Base-by-base conservation (phyloP, 2,329 filamentous ascomycete genomes). In the Fusarium tricinctum region DNA sequence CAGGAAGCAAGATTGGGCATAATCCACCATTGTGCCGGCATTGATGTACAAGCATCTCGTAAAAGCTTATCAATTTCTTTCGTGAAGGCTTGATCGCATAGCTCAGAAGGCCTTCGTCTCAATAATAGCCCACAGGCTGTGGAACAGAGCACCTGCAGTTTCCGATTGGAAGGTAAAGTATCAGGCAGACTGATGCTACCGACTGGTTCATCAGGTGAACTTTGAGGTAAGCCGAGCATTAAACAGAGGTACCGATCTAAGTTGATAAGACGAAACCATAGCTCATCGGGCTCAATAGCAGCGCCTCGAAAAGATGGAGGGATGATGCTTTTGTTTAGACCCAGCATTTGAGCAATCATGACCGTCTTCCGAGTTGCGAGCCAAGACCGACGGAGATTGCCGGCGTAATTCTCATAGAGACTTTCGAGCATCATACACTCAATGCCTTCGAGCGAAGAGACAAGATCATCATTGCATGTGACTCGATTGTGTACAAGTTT, bases 21-120 rank as follows among this genome's bases (percentile, higher is more conserved):
- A 2, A 80, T 71, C 86, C 86, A 88, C 84, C 85, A 88, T 5
- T 80, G 75, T 0, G 78, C 60, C 0, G 80, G 77, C 74, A 87
- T 78, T 1, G 73, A 70, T 4, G 74, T 75, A 1, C 81, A 80
- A 0, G 82, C 81, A 7, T 77, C 72, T 20, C 81, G 79, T 4
- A 88, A 76, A n/a, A 86, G 80, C 46, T 79, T 76, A 46, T 86
- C 82, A 6, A 84, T 80, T 6, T 79, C 78, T 32, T 79, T 76
- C 1, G 81, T 81, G 3, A 79, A 65, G 1, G 73, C 73, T 7
- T 77, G 63, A 19, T 76, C 68, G 6, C 43, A 60, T 0, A 67
- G 22, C 0, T 57, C 53, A 3, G 57, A 43, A 80, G 79, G n/a
- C 38, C 84, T 83, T 12, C 84, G 80, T 57, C 82, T 79, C 14